These are phyloP conservation scores for Colletotrichum viniferum DNA, from an alignment of 2,329 filamentous ascomycete species.

Conservation along the genomic window DNA sequence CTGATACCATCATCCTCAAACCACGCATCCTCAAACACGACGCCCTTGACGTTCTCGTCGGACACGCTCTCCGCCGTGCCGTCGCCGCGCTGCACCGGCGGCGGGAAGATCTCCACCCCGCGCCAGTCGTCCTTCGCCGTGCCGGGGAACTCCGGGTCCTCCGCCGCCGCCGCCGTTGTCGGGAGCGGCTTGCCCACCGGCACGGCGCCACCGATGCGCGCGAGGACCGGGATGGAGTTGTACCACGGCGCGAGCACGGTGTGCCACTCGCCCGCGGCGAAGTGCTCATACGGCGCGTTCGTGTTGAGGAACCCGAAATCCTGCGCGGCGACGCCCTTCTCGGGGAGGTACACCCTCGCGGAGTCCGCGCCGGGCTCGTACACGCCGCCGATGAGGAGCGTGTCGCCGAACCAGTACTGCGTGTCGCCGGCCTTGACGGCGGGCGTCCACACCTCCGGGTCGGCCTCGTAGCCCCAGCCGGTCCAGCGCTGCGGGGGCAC, in stretches of 20 bases:
- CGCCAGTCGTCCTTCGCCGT: conserved; percentile 46
- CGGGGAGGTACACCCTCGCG: conserved; percentile 67
- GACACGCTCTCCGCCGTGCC: neutral
- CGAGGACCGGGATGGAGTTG: conserved; percentile 42
- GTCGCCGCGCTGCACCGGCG: conserved; percentile 20
- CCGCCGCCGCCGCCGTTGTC: conserved; percentile 37
- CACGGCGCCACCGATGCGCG: conserved; percentile 42
- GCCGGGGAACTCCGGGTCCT: conserved; percentile 40
- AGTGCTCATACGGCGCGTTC: conserved; percentile 63
- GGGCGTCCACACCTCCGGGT: conserved; percentile 69
- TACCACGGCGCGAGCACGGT: conserved; percentile 46
- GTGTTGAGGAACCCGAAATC: conserved; percentile 67
- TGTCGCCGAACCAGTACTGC: conserved; percentile 76
- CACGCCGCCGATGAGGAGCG: conserved; percentile 69
- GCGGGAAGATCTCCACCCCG: conserved; percentile 47
- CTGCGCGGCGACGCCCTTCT: conserved; percentile 45
- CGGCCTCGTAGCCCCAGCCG: conserved; percentile 73
- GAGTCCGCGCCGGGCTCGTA: conserved; percentile 62
- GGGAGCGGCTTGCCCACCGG: conserved; percentile 40
- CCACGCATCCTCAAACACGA: conserved; percentile 35
- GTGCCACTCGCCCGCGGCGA: conserved; percentile 48
- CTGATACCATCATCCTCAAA: conserved; percentile 43
- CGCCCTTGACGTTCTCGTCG: conserved; percentile 7
- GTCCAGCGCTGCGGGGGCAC: conserved; percentile 73
- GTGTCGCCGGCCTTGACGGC: conserved; percentile 66